Conservation (phyloP, 108 stramenopile species). For the Mediolabrus comicus region DNA sequence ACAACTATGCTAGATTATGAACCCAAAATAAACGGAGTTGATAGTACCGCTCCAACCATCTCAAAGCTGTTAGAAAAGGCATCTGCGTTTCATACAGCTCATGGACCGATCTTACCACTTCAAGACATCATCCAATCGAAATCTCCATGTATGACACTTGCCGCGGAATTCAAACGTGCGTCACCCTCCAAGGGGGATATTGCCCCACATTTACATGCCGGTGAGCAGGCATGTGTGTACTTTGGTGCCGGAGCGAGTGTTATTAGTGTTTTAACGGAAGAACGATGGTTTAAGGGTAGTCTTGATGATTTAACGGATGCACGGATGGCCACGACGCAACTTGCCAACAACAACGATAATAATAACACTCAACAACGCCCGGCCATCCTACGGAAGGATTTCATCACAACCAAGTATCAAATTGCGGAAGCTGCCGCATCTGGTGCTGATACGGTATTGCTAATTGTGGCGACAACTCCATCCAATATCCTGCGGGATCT, state of each 20-base stretch:
- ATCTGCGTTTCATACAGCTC: slow-evolving; percentile 41
- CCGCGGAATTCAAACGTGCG: slow-evolving; percentile 99
- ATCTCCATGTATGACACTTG: slow-evolving; percentile 84
- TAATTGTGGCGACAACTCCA: slow-evolving; percentile 92
- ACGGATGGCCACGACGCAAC: slow-evolving; percentile 49
- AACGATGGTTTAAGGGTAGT: slow-evolving; percentile 91
- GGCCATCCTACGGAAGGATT: slow-evolving; percentile 95
- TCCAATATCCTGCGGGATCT: slow-evolving; percentile 66
- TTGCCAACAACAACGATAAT: background rate
- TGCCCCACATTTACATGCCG: slow-evolving; percentile 57
- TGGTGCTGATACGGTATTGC: slow-evolving; percentile 94
- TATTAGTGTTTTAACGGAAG: slow-evolving; percentile 95
- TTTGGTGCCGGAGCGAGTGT: slow-evolving; percentile 86
- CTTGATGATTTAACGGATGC: slow-evolving; percentile 79
- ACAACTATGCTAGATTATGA: slow-evolving; percentile 74
- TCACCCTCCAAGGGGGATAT: slow-evolving; percentile 96
- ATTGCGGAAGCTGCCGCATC: slow-evolving; percentile 91
- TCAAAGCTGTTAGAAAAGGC: slow-evolving; percentile 43
- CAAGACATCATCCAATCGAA: slow-evolving; percentile 55
- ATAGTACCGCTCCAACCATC: slow-evolving; percentile 19
- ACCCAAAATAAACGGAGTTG: background rate
- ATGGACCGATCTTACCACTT: slow-evolving; percentile 71
- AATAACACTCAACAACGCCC: slow-evolving; percentile 47
- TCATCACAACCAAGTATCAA: slow-evolving; percentile 85
- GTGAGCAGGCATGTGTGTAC: slow-evolving; percentile 85